Evolutionary conservation across 306 rosid species (phyloP), one percentile per base, ranked within the genome.

Genomic region (Cucumis sativus): DNA sequence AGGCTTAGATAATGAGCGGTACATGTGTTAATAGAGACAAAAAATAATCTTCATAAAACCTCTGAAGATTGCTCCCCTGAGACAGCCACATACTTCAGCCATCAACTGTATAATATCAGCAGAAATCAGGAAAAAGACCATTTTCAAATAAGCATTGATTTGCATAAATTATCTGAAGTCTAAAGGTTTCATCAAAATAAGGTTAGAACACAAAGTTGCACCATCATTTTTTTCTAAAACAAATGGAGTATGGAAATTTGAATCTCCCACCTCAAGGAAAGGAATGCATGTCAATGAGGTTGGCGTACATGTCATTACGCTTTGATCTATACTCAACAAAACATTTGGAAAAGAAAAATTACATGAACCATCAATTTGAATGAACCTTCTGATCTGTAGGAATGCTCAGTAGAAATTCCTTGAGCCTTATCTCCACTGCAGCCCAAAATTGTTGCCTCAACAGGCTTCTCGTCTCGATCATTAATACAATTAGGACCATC

Each of bases 11-110:
- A 47, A 54, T 66, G 79, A 75, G 30, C 45, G 45, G 47, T n/a
- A n/a, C n/a, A n/a, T n/a, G n/a, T 72, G 47, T 82, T 79, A 49
- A 30, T 23, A 52, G 10, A 79, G 7, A 39, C 13, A 47, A 76
- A 58, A 23, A 65, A 51, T 73, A 83, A 55, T 62, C 75, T 77
- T 41, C 57, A 59, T 51, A 61, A 58, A 57, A 95, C 99, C 97
- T 88, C 90, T 25, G 93, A 88, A 47, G 97, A 51, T 80, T 85
- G 89, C 83, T 92, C 96, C 79, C 97, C 97, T 37, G 97, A 89
- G 78, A 95, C 76, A 78, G 97, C 86, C 79, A 95, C 85, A 74
- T 82, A 90, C 23, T 83, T 85, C 51, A 81, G 83, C 81, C 93
- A 74, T 83, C 90, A 75, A 59, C 66, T 81, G 79, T 33, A 69